Conservation (phyloP, 805 yeast genomes). For the Starmera caribaea region DNA sequence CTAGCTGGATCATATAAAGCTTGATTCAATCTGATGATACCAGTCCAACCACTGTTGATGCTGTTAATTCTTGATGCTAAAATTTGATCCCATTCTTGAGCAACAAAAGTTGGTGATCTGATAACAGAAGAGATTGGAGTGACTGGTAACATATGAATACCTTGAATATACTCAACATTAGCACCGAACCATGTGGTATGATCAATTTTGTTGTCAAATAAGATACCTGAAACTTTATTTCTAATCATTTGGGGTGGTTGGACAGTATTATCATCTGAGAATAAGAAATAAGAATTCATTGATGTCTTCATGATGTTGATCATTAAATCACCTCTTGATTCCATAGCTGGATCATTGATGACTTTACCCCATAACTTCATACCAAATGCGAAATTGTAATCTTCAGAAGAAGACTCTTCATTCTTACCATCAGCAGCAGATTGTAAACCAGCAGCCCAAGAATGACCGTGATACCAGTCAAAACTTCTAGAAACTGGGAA, state of each 20-base stretch:
- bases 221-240: constrained; percentile 60
- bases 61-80: constrained; percentile 29
- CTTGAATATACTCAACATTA: constrained; percentile 56
- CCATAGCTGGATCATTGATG: constrained; percentile 41
- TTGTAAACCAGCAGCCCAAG: constrained; percentile 65
- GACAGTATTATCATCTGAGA: constrained; percentile 34
- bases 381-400: constrained; percentile 58
- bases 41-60: constrained; percentile 56
- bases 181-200: constrained; percentile 66
- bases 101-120: constrained; percentile 40
- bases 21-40: constrained; percentile 31
- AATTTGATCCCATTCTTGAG: constrained; percentile 50
- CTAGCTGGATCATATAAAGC: constrained; percentile 33
- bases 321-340: constrained; percentile 47
- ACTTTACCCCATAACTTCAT: constrained; percentile 62
- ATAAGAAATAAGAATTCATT: constrained; percentile 46
- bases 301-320: constrained; percentile 45
- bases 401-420: constrained; percentile 66
- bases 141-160: constrained; percentile 70
- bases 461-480: constrained; percentile 68
- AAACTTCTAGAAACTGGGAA: constrained; percentile 61
- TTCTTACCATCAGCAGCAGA: constrained; percentile 60
- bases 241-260: constrained; percentile 41
- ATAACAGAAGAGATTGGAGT: constrained; percentile 53
- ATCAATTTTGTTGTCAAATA: constrained; percentile 63